These are phyloP conservation scores for Sporisorium graminicola DNA, from an alignment of 1,284 basidiomycete species.

Conservation along the genomic window DNA sequence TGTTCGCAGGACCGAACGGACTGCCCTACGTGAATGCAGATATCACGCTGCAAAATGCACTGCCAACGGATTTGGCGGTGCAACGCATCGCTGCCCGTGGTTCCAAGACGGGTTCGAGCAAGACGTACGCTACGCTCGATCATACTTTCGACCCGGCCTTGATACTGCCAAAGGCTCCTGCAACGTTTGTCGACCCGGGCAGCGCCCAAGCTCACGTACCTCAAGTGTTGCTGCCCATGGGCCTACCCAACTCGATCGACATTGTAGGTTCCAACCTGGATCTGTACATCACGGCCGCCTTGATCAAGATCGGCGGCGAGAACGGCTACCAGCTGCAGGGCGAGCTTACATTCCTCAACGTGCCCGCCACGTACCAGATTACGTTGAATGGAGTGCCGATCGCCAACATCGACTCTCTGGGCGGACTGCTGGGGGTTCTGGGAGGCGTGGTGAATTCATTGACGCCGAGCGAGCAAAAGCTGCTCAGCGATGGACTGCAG, in stretches of 20 bases:
- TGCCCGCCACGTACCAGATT: conserved; percentile 28
- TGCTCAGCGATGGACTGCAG: conserved; percentile 6
- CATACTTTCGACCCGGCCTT: conserved; percentile 10
- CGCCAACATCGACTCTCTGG: conserved; percentile 3
- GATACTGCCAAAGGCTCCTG: conserved; percentile 5
- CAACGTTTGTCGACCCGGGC: conserved; percentile 10
- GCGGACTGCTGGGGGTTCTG: conserved; percentile 9
- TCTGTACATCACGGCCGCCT: conserved; percentile 13
- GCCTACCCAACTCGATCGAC: conserved; percentile 15
- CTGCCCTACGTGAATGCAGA: conserved; percentile 8
- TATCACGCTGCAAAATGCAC: conserved; percentile 3
- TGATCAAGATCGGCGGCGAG: conserved; percentile 25
- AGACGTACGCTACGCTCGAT: conserved; percentile 13
- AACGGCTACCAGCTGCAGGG: conserved; percentile 25
- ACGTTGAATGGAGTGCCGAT: conserved; percentile 1
- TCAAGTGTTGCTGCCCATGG: conserved; percentile 15
- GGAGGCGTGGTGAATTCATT: background rate
- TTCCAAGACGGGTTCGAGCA: conserved; percentile 10
- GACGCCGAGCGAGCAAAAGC: conserved; percentile 1
- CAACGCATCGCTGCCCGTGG: conserved; percentile 7
- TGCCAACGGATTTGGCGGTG: conserved; percentile 10
- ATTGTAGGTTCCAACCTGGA: conserved; percentile 13
- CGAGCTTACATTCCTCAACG: conserved; percentile 29
- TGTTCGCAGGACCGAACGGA: conserved; percentile 21
- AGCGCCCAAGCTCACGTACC: conserved; percentile 16